These are phyloP conservation scores for Clonostachys solani DNA, from an alignment of 2,329 filamentous ascomycete species.

Conservation along the genomic window DNA sequence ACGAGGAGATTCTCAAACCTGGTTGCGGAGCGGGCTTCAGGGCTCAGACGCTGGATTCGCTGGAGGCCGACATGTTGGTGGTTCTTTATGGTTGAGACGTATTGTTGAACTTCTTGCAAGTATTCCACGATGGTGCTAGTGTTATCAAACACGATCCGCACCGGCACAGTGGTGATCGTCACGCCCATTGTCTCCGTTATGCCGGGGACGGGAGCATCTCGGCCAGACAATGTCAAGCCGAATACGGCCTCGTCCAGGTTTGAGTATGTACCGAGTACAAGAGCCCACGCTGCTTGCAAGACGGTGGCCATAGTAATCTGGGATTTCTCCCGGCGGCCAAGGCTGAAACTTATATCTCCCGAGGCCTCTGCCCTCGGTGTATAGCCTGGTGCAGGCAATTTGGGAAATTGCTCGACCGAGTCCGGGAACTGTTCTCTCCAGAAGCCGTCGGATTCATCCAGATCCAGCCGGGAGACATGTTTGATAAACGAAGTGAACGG, in stretches of 20 bases:
- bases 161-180: conserved; percentile 50
- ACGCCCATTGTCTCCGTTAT: conserved; percentile 47
- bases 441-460: no score
- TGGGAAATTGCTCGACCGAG: no score
- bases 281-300: conserved; percentile 48
- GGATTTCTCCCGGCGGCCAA: no score
- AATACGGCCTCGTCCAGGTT: conserved; percentile 45
- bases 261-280: conserved; percentile 41
- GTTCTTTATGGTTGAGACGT: background rate
- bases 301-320: conserved; percentile 32
- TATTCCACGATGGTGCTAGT: no score
- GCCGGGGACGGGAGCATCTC: conserved; percentile 33
- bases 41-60: conserved; percentile 3
- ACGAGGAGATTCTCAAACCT: background rate
- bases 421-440: no score
- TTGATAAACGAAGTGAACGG: no score
- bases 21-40: conserved; percentile 1
- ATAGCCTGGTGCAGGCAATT: no score
- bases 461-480: no score
- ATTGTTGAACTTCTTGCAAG: no score
- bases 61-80: conserved; percentile 2
- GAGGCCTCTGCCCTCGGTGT: no score
- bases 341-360: no score
- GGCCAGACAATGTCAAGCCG: conserved; percentile 49
- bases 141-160: no score